A percentile compares a stretch with the other conserved stretches of the same genome.
These are phyloP conservation scores for Alternaria triticina DNA, from an alignment of 2,329 filamentous ascomycete species.

Conservation along the genomic window DNA sequence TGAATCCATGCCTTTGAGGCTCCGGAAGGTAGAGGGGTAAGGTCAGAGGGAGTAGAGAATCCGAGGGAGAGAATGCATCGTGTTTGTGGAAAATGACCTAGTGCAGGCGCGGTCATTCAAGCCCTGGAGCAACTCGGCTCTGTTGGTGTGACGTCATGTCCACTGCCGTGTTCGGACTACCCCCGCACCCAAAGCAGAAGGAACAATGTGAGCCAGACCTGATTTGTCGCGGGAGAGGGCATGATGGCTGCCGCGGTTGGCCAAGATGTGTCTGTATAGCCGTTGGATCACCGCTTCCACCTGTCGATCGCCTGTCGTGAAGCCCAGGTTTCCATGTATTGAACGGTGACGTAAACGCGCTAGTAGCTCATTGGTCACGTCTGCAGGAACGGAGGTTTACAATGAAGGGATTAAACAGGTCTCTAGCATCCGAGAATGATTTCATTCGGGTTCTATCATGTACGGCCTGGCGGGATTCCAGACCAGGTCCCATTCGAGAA, in stretches of 20 bases:
- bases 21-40: neutral
- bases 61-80: constrained; percentile 1
- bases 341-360: constrained; percentile 7
- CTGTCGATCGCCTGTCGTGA: neutral
- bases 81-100: constrained; percentile 4
- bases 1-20: constrained; percentile 14
- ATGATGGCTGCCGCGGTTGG: neutral
- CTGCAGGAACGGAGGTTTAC: neutral
- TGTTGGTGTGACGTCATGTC: constrained; percentile 20
- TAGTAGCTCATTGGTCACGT: neutral
- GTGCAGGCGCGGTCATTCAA: constrained; percentile 10
- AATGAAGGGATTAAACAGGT: neutral
- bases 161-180: neutral
- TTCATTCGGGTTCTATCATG: neutral
- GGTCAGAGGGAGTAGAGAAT: neutral
- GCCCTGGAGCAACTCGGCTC: constrained; percentile 3
- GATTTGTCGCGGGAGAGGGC: neutral
- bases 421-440: neutral
- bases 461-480: constrained; percentile 26
- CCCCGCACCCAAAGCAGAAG: constrained; percentile 10
- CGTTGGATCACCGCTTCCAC: neutral
- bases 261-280: neutral
- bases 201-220: neutral
- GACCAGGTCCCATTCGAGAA: constrained; percentile 40
- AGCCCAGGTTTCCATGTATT: neutral